Conservation (phyloP, 2,329 filamentous ascomycete species). For the Microcera coccophila region DNA sequence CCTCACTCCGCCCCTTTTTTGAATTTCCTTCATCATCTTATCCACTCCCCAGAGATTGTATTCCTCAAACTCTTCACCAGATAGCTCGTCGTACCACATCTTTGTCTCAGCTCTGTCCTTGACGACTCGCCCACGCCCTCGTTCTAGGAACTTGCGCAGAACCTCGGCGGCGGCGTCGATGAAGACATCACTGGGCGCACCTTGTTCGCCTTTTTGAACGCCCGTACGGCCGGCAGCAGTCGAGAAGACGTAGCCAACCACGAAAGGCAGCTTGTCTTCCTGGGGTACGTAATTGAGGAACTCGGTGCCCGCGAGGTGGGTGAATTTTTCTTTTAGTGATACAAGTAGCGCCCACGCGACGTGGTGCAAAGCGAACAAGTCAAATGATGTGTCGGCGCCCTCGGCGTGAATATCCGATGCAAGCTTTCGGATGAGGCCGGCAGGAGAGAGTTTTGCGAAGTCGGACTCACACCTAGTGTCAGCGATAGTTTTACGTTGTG, state of each 20-base stretch:
- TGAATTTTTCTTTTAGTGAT: constrained; percentile 6
- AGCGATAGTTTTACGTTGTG: background rate
- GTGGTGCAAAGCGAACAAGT: constrained; percentile 15
- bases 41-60: constrained; percentile 2
- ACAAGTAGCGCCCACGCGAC: constrained; percentile 1
- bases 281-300: constrained; percentile 4
- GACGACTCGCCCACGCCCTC: constrained; percentile 3
- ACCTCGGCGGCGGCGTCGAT: constrained; percentile 3
- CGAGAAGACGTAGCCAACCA: constrained; percentile 31
- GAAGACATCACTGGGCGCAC: background rate
- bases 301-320: background rate
- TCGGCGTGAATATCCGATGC: constrained; percentile 7
- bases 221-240: constrained; percentile 10
- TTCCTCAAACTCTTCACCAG: background rate
- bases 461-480: constrained; percentile 1
- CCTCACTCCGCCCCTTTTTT: constrained; percentile 4
- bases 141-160: constrained; percentile 1
- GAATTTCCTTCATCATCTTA: constrained; percentile 2
- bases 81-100: constrained; percentile 3
- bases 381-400: constrained; percentile 5
- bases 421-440: constrained; percentile 6
- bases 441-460: background rate
- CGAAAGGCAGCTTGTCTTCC: constrained; percentile 5
- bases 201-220: background rate
- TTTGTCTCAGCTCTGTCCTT: background rate